These are phyloP conservation scores for Obelidium mucronatum DNA, from an alignment of 192 early-diverging fungal genomes.

Conservation along the genomic window DNA sequence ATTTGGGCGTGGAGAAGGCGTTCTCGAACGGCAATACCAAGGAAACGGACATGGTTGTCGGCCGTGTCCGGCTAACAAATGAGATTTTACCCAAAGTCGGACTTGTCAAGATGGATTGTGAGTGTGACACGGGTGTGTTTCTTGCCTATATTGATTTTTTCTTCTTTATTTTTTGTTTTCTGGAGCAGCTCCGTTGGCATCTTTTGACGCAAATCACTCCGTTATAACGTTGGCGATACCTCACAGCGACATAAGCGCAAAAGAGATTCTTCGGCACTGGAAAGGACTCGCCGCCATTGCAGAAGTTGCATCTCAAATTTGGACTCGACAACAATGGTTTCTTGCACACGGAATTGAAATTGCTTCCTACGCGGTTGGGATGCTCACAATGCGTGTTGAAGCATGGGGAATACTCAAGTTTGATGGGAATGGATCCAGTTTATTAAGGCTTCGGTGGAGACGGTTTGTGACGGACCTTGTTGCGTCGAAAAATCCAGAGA, in stretches of 20 bases:
- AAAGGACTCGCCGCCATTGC: slow-evolving; percentile 29
- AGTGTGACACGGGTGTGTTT: no score
- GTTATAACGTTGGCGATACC: slow-evolving; percentile 1
- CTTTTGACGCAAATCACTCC: background rate
- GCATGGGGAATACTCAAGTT: slow-evolving; percentile 2
- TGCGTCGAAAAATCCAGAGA: no score
- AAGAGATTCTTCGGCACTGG: slow-evolving; percentile 25
- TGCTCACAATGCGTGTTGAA: slow-evolving; percentile 8
- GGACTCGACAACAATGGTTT: slow-evolving; percentile 18
- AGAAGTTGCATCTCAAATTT: slow-evolving; percentile 26
- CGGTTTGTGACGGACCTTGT: slow-evolving; percentile 18
- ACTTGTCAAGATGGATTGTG: slow-evolving; percentile 23
- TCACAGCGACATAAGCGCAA: slow-evolving; percentile 10
- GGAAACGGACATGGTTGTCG: slow-evolving; percentile 11
- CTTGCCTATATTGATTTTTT: slow-evolving; percentile 1
- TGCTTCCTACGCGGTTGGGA: slow-evolving; percentile 3
- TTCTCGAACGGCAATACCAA: background rate
- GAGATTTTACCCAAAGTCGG: slow-evolving; percentile 12
- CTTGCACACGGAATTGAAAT: slow-evolving; percentile 20
- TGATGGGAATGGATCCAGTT: background rate
- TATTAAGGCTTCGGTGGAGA: slow-evolving; percentile 8
- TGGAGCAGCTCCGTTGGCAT: background rate
- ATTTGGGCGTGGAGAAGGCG: background rate
- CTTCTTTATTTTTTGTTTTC: background rate
- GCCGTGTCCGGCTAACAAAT: slow-evolving; percentile 1